Evolutionary conservation across 1,284 basidiomycete genomes (phyloP).

Genomic region (Grifola frondosa): DNA sequence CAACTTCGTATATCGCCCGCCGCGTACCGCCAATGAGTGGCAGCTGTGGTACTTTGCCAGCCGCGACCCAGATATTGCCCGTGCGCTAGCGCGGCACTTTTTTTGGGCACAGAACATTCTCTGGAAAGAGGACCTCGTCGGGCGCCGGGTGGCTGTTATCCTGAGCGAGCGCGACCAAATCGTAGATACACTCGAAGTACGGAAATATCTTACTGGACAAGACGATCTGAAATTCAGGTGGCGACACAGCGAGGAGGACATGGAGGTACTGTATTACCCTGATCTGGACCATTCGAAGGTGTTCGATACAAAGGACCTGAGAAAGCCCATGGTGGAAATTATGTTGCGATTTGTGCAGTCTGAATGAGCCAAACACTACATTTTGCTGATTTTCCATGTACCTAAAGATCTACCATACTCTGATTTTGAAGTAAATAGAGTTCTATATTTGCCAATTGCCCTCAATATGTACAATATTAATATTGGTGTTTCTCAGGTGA

Average conservation of each 20-base stretch:
- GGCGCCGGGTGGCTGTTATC: conserved; percentile 36
- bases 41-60: conserved; percentile 68
- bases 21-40: conserved; percentile 58
- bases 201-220: conserved; percentile 51
- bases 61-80: conserved; percentile 60
- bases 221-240: conserved; percentile 34
- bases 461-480: too few species aligned
- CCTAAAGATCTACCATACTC: too few species aligned
- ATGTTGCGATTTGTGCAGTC: conserved; percentile 34
- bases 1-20: conserved; percentile 64
- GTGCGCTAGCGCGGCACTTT: conserved; percentile 56
- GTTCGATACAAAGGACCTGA: conserved; percentile 42
- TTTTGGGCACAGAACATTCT: conserved; percentile 64
- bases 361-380: background rate
- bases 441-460: too few species aligned
- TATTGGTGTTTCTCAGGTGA: too few species aligned
- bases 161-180: conserved; percentile 60
- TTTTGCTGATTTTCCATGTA: too few species aligned
- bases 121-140: conserved; percentile 56
- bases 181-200: conserved; percentile 48
- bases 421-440: too few species aligned
- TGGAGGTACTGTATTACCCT: conserved; percentile 54
- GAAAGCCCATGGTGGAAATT: conserved; percentile 41
- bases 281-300: conserved; percentile 57
- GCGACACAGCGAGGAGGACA: conserved; percentile 30